Evolutionary conservation across 108 stramenopile species (phyloP).

Genomic region (Skeletonema tropicum): DNA sequence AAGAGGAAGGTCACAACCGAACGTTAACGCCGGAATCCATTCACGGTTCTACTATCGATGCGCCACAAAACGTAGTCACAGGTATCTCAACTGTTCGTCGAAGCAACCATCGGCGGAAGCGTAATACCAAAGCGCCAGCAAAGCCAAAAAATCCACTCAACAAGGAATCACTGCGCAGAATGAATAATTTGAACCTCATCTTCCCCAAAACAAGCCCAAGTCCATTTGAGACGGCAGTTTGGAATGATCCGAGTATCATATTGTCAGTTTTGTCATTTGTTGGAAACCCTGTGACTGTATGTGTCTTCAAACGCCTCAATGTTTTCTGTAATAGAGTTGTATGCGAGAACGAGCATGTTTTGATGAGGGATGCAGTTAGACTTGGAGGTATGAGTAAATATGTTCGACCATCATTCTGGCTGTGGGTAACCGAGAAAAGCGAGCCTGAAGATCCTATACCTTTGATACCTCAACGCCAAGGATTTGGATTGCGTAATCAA

Average conservation of each 20-base stretch:
- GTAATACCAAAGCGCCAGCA: neutral
- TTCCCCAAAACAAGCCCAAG: constrained; percentile 59
- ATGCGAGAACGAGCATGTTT: constrained; percentile 71
- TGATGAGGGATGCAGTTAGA: constrained; percentile 84
- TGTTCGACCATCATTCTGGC: constrained; percentile 84
- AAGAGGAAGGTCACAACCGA: neutral
- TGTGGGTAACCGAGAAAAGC: constrained; percentile 81
- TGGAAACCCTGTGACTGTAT: constrained; percentile 85
- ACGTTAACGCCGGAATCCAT: neutral
- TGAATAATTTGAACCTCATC: constrained; percentile 21
- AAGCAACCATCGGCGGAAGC: constrained; percentile 45
- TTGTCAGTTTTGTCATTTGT: constrained; percentile 66
- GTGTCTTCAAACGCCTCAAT: constrained; percentile 74
- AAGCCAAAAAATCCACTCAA: neutral
- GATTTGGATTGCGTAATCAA: constrained; percentile 5
- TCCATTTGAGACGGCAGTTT: constrained; percentile 76
- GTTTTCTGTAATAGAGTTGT: constrained; percentile 67
- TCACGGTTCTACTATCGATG: neutral
- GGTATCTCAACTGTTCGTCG: constrained; percentile 30
- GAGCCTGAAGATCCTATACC: constrained; percentile 45
- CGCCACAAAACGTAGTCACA: neutral
- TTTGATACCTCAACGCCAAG: constrained; percentile 26
- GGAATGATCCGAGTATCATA: constrained; percentile 69
- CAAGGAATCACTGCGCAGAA: constrained; percentile 13
- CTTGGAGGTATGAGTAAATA: constrained; percentile 79